These are phyloP conservation scores for Lactifluus volemus DNA, from an alignment of 768 basidiomycete species.

Conservation along the genomic window DNA sequence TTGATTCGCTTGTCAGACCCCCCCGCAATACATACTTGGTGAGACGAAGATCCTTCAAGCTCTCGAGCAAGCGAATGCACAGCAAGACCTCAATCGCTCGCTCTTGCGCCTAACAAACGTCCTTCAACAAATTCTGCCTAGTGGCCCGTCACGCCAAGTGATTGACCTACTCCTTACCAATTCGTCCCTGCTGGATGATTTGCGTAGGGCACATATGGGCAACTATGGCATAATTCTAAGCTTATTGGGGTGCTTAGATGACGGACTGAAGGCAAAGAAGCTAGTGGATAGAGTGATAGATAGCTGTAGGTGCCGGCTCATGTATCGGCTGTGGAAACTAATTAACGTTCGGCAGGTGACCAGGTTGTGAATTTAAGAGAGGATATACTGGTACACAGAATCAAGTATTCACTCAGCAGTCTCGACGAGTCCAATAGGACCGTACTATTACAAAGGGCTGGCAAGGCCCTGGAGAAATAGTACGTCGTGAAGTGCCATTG, in stretches of 20 bases:
- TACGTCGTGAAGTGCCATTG: slow-evolving; percentile 29
- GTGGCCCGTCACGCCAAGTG: slow-evolving; percentile 63
- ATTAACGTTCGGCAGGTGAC: slow-evolving; percentile 46
- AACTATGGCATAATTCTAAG: slow-evolving; percentile 89
- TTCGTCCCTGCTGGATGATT: slow-evolving; percentile 70
- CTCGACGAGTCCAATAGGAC: slow-evolving; percentile 47
- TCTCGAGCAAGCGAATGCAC: slow-evolving; percentile 66
- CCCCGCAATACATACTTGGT: slow-evolving; percentile 29
- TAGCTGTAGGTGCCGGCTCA: slow-evolving; percentile 35
- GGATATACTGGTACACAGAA: slow-evolving; percentile 71
- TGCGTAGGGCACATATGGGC: slow-evolving; percentile 86
- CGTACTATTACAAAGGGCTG: slow-evolving; percentile 52
- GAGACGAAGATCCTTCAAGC: slow-evolving; percentile 54
- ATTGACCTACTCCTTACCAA: slow-evolving; percentile 79
- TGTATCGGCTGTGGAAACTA: not conserved
- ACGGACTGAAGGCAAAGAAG: slow-evolving; percentile 76
- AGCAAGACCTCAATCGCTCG: slow-evolving; percentile 71
- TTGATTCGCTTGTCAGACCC: slow-evolving; percentile 1
- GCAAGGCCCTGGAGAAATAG: slow-evolving; percentile 84
- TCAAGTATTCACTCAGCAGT: slow-evolving; percentile 80
- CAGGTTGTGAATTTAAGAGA: slow-evolving; percentile 90
- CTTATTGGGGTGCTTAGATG: slow-evolving; percentile 86
- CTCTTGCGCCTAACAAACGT: slow-evolving; percentile 72
- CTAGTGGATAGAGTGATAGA: slow-evolving; percentile 90
- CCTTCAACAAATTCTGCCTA: slow-evolving; percentile 67